These are phyloP conservation scores for Protoeuglena noctilucae DNA, from an alignment of 139 green algal species.

Conservation along the genomic window DNA sequence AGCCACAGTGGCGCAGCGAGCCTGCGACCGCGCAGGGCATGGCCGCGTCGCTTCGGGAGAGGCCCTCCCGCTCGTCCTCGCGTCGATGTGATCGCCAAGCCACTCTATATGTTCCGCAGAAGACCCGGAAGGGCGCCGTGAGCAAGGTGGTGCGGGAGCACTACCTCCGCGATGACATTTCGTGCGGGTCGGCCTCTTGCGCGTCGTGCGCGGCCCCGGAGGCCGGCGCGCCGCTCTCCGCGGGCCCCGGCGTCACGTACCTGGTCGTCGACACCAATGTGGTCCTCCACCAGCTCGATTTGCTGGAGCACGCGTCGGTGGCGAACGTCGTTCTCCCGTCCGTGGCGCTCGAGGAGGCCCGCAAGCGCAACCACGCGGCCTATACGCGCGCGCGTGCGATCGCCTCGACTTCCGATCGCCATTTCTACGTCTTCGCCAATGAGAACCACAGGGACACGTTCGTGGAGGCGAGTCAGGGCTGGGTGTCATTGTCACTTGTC, in stretches of 20 bases:
- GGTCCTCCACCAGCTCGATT: constrained; percentile 76
- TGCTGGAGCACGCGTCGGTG: constrained; percentile 75
- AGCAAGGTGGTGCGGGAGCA: constrained; percentile 79
- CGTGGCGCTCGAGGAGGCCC: constrained; percentile 36
- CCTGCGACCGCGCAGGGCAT: too few species aligned
- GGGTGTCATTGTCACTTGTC: too few species aligned
- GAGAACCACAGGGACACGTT: constrained; percentile 81
- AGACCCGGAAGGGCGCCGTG: too few species aligned
- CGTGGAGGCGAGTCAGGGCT: constrained; percentile 32
- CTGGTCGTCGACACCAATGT: constrained; percentile 92
- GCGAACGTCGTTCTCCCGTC: constrained; percentile 11
- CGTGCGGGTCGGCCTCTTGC: constrained; percentile 6
- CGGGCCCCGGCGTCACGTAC: constrained; percentile 22
- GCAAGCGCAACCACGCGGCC: constrained; percentile 46
- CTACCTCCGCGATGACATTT: constrained; percentile 95
- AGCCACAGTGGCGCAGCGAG: too few species aligned
- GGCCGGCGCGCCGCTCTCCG: not conserved
- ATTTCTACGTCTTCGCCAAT: constrained; percentile 93
- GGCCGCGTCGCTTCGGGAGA: too few species aligned
- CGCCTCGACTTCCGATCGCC: constrained; percentile 22
- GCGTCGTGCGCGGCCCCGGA: not conserved
- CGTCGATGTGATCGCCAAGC: too few species aligned
- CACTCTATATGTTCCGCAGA: too few species aligned
- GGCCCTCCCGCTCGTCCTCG: too few species aligned
- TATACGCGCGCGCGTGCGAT: constrained; percentile 66